phyloP scores from a whole-genome alignment of 148 eudicot species.

The Limonium bicolor region DNA sequence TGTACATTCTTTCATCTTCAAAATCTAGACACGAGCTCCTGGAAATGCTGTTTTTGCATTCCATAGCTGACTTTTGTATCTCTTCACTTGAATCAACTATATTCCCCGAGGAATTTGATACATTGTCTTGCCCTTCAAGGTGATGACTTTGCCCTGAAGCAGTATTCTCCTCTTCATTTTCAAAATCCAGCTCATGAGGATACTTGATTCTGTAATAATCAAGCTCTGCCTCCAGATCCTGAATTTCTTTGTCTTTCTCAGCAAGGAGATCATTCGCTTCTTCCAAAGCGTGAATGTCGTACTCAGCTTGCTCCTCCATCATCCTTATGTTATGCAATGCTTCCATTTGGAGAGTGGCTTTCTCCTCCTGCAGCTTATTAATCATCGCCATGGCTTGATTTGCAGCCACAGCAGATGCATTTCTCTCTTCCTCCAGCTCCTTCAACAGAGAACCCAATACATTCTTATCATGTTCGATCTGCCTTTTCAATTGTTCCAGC shows the following conservation, averaged over 20 bases:
- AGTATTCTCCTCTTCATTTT: slow-evolving; percentile 16
- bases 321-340: slow-evolving; percentile 80
- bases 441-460: slow-evolving; percentile 45
- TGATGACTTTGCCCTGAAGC: slow-evolving; percentile 8
- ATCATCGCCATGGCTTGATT: slow-evolving; percentile 99
- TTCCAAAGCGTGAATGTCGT: slow-evolving; percentile 71
- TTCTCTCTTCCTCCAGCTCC: slow-evolving; percentile 97
- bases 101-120: background rate
- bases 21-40: slow-evolving; percentile 15
- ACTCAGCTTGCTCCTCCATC: slow-evolving; percentile 99
- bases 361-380: slow-evolving; percentile 87
- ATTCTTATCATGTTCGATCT: slow-evolving; percentile 71
- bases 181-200: slow-evolving; percentile 13
- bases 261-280: slow-evolving; percentile 49
- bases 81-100: background rate
- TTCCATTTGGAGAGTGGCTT: slow-evolving; percentile 88
- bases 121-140: background rate
- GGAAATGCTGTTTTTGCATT: background rate
- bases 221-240: slow-evolving; percentile 65
- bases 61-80: background rate
- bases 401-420: slow-evolving; percentile 72
- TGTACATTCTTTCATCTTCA: slow-evolving; percentile 32
- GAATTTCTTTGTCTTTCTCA: slow-evolving; percentile 73
- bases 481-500: slow-evolving; percentile 58
- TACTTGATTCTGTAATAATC: slow-evolving; percentile 30